Evolutionary conservation across 1,284 basidiomycete species (phyloP).

Genomic region (Agaricales sp.): DNA sequence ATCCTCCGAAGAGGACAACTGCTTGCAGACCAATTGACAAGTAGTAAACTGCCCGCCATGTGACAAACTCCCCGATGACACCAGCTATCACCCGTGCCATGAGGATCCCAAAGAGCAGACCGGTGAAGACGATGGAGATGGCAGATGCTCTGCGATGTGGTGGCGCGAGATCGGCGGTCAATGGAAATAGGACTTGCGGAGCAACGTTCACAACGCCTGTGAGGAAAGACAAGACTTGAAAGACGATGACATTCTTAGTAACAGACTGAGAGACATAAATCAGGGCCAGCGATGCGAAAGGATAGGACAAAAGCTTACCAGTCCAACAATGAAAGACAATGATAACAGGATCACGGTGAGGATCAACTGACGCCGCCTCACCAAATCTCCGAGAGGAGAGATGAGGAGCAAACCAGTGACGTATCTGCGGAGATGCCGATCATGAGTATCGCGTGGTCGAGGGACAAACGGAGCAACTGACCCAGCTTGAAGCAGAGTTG

Average conservation of each 20-base stretch:
- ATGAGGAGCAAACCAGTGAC: conserved; percentile 49
- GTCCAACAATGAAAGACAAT: conserved; percentile 40
- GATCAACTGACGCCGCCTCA: conserved; percentile 46
- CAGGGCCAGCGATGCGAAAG: background rate
- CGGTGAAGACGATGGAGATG: conserved; percentile 53
- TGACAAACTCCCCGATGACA: conserved; percentile 48
- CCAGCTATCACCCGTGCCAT: conserved; percentile 59
- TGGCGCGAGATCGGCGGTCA: conserved; percentile 58
- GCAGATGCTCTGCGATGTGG: conserved; percentile 50
- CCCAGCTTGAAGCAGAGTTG: conserved; percentile 41
- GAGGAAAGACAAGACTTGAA: conserved; percentile 48
- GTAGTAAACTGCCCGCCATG: conserved; percentile 60
- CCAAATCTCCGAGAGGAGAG: conserved; percentile 56
- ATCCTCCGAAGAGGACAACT: conserved; percentile 40
- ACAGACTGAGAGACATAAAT: conserved; percentile 18
- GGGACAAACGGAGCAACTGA: conserved; percentile 12
- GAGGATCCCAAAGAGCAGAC: conserved; percentile 63
- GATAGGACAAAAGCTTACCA: conserved; percentile 19
- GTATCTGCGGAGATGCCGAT: conserved; percentile 26
- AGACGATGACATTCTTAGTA: conserved; percentile 34
- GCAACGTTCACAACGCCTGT: conserved; percentile 47
- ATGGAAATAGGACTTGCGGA: conserved; percentile 51
- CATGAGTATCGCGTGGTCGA: background rate
- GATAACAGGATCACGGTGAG: conserved; percentile 36
- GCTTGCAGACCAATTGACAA: conserved; percentile 49